Evolutionary conservation across 352 stramenopile species (phyloP).

Genomic region (Phytopythium mirpurense): DNA sequence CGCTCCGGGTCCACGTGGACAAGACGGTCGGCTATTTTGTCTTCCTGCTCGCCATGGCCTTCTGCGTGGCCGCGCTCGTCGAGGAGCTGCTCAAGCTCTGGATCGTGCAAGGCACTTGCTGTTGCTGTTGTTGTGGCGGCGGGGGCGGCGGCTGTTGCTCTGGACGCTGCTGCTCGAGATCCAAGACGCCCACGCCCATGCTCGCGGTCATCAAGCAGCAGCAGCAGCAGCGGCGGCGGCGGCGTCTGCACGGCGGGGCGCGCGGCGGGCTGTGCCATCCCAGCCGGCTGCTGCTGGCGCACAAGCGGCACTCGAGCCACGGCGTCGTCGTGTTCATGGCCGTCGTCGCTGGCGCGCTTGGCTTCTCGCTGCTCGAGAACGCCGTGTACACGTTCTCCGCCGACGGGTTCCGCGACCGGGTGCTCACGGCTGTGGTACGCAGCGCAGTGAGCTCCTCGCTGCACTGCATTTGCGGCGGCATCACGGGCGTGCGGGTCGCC

Average conservation of each 20-base stretch:
- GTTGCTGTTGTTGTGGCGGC: slow-evolving; percentile 11
- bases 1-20: slow-evolving; percentile 41
- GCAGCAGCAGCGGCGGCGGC: slow-evolving; percentile 18
- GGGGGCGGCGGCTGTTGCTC: slow-evolving; percentile 8
- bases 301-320: slow-evolving; percentile 41
- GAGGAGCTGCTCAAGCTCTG: slow-evolving; percentile 68
- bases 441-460: slow-evolving; percentile 39
- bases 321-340: slow-evolving; percentile 54
- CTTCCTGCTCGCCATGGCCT: slow-evolving; percentile 45
- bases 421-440: slow-evolving; percentile 36
- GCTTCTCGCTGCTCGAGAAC: slow-evolving; percentile 67
- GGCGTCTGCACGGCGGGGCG: slow-evolving; percentile 10
- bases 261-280: slow-evolving; percentile 46
- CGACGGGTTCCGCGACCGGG: slow-evolving; percentile 23
- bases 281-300: slow-evolving; percentile 36
- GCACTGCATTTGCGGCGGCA: slow-evolving; percentile 55
- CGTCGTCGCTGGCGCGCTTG: slow-evolving; percentile 40
- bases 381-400: slow-evolving; percentile 36
- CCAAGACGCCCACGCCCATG: slow-evolving; percentile 6
- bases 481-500: slow-evolving; percentile 63
- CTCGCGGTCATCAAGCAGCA: slow-evolving; percentile 18
- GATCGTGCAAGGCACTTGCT: slow-evolving; percentile 52
- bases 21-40: slow-evolving; percentile 60
- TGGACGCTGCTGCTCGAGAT: background rate
- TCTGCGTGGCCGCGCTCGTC: slow-evolving; percentile 53